Evolutionary conservation across 2,329 filamentous ascomycete genomes (phyloP), one percentile per base, ranked within the genome.

Genomic region (Tolypocladium tundrense): DNA sequence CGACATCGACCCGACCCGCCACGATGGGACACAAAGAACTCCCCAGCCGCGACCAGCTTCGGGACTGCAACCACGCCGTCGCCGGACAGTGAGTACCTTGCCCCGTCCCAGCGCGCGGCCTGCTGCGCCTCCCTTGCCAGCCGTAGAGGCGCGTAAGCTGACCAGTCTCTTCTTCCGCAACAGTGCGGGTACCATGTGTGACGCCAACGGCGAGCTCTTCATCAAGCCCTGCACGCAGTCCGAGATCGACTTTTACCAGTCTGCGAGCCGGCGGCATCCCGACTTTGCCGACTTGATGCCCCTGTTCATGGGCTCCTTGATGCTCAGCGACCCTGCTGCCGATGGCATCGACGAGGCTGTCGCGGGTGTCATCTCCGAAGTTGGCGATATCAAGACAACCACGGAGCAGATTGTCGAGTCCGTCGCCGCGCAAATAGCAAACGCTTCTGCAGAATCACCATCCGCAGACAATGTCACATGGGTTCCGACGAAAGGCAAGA

Each of bases 221-320:
- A 90, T 97, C 69, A 99, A 99, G 74, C 94, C 94, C 21, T 97
- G 93, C 72, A 96, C 90, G 0, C 76, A 85, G 61, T 80, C 86
- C 62, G 94, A 99, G 75, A 85, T 97, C 66, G 81, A 85, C 51
- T 99, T 99, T 73, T 99, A 99, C 78, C 84, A 96, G 70, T 83
- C 85, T 43, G 86, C 86, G 35, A 72, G 73, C 55, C 73, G 81
- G 40, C 74, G 80, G 27, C 88, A 96, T 68, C 83, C 85, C 37
- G 84, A 87, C 2, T 90, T 97, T 66, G 82, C 86, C 55, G 82
- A 86, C 31, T 83, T 93, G 66, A 93, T 97, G 79, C 93, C 94
- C 52, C 80, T 84, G 6, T 97, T 86, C 73, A 84, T 96, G 73
- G 94, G 94, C 60, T 88, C 86, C 2, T 78, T 99, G 54, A 75